Percentiles rank a stretch among this genome's conserved stretches.
Evolutionary conservation across 805 yeast species (phyloP).

Genomic region (Saturnispora silvae): DNA sequence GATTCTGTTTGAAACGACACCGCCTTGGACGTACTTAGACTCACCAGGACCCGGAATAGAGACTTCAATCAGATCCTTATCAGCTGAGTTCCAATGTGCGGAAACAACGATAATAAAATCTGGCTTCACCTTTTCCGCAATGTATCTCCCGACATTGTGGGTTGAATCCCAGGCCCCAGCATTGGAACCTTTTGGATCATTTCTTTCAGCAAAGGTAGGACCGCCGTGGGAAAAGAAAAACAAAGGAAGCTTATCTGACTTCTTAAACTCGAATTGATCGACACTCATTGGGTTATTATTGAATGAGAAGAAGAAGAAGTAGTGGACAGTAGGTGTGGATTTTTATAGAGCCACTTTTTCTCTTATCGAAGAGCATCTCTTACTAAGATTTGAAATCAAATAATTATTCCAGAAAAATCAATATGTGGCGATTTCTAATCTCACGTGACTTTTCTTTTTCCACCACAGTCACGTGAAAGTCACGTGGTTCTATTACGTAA

Average conservation of each 20-base stretch:
- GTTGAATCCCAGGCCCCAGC: constrained; percentile 49
- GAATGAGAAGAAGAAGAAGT: too few relatives aligned
- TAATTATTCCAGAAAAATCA: too few relatives aligned
- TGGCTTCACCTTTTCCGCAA: constrained; percentile 44
- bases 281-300: background rate
- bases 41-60: constrained; percentile 30
- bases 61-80: constrained; percentile 35
- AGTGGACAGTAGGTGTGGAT: too few relatives aligned
- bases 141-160: constrained; percentile 38
- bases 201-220: constrained; percentile 59
- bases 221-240: constrained; percentile 75
- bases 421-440: too few relatives aligned
- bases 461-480: too few relatives aligned
- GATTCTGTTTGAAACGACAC: constrained; percentile 14
- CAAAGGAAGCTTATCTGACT: constrained; percentile 34
- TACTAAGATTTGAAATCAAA: too few relatives aligned
- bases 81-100: constrained; percentile 65
- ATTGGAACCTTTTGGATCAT: constrained; percentile 38
- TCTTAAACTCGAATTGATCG: constrained; percentile 15
- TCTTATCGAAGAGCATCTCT: too few relatives aligned
- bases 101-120: constrained; percentile 56
- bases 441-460: too few relatives aligned
- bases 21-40: constrained; percentile 11
- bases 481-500: too few relatives aligned
- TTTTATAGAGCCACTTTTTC: too few relatives aligned